phyloP scores from a whole-genome alignment of 78 protist species.

The Dictyostelium intermedium region DNA sequence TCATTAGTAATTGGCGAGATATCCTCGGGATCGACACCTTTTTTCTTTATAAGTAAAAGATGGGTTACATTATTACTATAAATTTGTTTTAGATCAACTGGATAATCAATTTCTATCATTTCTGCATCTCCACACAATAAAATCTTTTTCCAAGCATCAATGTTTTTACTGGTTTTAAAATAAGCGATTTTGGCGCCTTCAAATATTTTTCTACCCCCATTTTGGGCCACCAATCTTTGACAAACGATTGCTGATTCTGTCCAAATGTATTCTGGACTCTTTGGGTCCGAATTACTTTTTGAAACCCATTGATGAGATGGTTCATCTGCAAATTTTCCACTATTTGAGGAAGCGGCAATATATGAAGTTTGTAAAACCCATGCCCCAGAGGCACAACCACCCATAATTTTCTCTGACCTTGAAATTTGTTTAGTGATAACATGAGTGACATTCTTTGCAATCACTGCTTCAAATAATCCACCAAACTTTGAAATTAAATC shows the following conservation, averaged over 20 bases:
- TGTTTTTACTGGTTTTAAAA: not conserved
- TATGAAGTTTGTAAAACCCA: conserved; percentile 2
- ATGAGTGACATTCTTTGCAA: not conserved
- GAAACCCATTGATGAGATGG: conserved; percentile 1
- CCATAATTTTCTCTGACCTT: not conserved
- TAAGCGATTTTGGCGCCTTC: not conserved
- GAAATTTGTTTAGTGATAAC: not conserved
- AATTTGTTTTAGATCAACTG: not conserved
- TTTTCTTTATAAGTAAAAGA: not conserved
- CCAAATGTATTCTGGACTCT: not conserved
- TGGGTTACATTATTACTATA: not conserved
- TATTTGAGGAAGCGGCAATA: not conserved
- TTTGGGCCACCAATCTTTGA: not conserved
- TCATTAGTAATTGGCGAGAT: not conserved
- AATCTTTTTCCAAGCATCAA: conserved; percentile 8
- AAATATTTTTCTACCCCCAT: not conserved
- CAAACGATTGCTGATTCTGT: not conserved
- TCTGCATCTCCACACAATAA: conserved; percentile 29
- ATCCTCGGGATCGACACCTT: not conserved
- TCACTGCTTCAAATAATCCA: not conserved
- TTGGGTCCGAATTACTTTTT: not conserved
- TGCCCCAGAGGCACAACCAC: conserved; percentile 21
- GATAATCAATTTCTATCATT: not conserved
- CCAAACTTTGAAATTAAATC: not conserved
- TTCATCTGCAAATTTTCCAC: not conserved